Base-by-base conservation (phyloP, 345 rosid genomes). In the Populus pruinosa region DNA sequence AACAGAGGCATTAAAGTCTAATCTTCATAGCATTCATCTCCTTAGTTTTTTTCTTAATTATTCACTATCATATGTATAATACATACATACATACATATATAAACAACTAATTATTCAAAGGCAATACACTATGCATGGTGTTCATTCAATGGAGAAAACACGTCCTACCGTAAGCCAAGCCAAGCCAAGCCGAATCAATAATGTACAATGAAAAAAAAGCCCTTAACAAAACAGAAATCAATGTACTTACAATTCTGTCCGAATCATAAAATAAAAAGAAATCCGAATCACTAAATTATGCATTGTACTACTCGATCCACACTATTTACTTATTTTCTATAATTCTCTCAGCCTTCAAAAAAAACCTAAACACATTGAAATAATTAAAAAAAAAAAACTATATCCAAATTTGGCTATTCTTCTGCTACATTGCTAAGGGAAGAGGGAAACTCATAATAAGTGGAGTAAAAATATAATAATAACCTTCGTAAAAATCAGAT, bases 401-500 rank as follows among this genome's bases (percentile, higher is more conserved):
- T 41, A 41, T 49, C 29, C 1, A 56, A 56, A 59, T 3, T n/a
- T 11, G 27, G 27, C 29, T 9, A n/a, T 23, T 47, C 50, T 47
- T 12, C 50, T 47, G 25, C 10, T 56, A 56, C 29, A n/a, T 59
- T n/a, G 14, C 16, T 59, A n/a, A 59, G 23, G 29, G 27, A 59
- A 59, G 25, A 59, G 9, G 63, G 5, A 59, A 59, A n/a, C 2
- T 47, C 18, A 23, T 23, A 59, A 11, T 21, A 8, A 59, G 63
- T 8, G 63, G 13, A 11, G 3, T 3, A 18, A 8, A 12, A 18
- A 25, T 3, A 27, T 3, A 49, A 53, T 41, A 5, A 74, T 59
- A 12, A 72, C 76, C 76, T 59, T 72, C 50, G 29, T 21, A 33
- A 38, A 10, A 0, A 65, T 35, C 76, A 72, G 76, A 72, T 72